These are phyloP conservation scores for Haplographium delicatum DNA, from an alignment of 495 filamentous ascomycete species.

Conservation along the genomic window DNA sequence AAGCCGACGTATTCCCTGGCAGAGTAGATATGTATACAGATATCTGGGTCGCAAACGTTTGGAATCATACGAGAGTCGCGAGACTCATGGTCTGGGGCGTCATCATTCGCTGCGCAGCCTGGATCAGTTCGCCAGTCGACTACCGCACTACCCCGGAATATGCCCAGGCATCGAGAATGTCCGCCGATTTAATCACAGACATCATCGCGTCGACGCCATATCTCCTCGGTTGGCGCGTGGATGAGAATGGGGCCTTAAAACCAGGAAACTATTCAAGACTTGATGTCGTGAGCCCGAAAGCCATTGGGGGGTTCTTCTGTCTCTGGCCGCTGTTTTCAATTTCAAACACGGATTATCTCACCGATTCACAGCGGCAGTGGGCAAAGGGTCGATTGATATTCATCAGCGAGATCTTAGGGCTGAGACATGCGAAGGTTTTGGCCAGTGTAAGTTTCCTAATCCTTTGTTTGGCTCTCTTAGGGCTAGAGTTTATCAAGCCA, in stretches of 20 bases:
- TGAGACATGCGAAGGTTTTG: slow-evolving; percentile 44
- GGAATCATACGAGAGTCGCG: slow-evolving; percentile 41
- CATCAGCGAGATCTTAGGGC: slow-evolving; percentile 42
- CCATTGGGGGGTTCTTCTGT: slow-evolving; percentile 42
- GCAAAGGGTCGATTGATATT: slow-evolving; percentile 37
- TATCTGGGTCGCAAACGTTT: slow-evolving; percentile 42
- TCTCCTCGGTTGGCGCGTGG: slow-evolving; percentile 45
- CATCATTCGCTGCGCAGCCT: slow-evolving; percentile 46
- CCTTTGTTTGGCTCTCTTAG: background rate
- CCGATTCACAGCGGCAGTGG: slow-evolving; percentile 44
- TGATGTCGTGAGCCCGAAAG: slow-evolving; percentile 34
- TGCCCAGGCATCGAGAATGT: slow-evolving; percentile 34
- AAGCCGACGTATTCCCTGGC: slow-evolving; percentile 44
- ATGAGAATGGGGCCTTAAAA: slow-evolving; percentile 20
- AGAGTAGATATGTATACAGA: slow-evolving; percentile 46
- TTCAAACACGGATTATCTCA: slow-evolving; percentile 41
- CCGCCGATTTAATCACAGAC: slow-evolving; percentile 40
- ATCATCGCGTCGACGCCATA: slow-evolving; percentile 48
- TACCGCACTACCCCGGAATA: slow-evolving; percentile 51
- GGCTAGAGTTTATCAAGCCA: background rate
- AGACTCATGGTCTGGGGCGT: slow-evolving; percentile 40
- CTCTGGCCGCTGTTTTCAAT: slow-evolving; percentile 39
- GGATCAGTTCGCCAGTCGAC: slow-evolving; percentile 44
- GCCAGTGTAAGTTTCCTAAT: slow-evolving; percentile 29
- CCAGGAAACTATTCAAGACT: slow-evolving; percentile 16